Conservation (phyloP, 345 rosid genomes). For the Brassica carinata region DNA sequence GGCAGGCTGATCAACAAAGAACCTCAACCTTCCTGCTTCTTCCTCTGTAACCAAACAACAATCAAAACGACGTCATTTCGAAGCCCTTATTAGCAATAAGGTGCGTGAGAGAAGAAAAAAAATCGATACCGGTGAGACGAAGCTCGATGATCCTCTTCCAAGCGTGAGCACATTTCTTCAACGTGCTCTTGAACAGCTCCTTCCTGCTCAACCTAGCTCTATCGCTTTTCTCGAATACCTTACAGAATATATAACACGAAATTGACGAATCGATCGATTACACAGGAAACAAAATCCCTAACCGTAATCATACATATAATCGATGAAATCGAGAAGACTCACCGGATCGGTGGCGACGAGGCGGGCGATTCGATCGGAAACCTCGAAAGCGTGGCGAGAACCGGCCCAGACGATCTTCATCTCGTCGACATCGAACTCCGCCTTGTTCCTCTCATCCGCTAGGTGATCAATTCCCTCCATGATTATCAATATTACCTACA, state of each 20-base stretch:
- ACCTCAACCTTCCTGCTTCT: conserved; percentile 70
- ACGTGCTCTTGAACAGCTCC: conserved; percentile 87
- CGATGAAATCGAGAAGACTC: neutral
- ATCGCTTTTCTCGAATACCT: conserved; percentile 83
- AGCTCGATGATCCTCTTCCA: conserved; percentile 87
- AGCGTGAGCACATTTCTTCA: conserved; percentile 85
- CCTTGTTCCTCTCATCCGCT: conserved; percentile 74
- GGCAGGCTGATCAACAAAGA: conserved; percentile 79
- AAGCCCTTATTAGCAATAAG: neutral
- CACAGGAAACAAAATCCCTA: conserved; percentile 3
- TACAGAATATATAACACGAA: neutral
- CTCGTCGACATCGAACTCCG: conserved; percentile 78
- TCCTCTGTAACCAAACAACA: conserved; percentile 63
- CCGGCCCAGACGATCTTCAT: conserved; percentile 99
- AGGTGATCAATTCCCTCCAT: conserved; percentile 67
- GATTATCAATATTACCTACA: neutral
- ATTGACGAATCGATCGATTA: conserved; percentile 18
- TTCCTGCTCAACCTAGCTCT: conserved; percentile 72
- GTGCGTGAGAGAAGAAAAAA: neutral
- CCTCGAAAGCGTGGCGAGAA: conserved; percentile 72
- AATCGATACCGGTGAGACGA: conserved; percentile 66
- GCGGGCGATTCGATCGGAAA: conserved; percentile 83
- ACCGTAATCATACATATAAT: conserved; percentile 4
- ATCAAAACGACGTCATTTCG: neutral
- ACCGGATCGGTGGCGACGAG: conserved; percentile 98